Conservation (phyloP, 495 filamentous ascomycete genomes). For the Penicillium herquei region DNA sequence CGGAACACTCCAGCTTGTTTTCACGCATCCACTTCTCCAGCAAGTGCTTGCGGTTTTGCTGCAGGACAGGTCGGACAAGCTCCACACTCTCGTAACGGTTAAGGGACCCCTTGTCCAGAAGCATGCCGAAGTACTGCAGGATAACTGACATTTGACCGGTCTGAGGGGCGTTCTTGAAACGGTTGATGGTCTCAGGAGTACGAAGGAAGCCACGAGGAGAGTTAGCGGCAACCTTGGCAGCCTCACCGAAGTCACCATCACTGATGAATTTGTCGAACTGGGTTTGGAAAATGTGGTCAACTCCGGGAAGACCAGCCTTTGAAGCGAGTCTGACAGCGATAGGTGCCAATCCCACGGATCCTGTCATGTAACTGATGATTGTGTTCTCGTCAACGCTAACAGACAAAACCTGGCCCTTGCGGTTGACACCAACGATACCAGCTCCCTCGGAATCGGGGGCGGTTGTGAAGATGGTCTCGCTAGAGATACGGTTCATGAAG, state of each 20-base stretch:
- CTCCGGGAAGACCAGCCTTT: slow-evolving; percentile 86
- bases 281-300: slow-evolving; percentile 89
- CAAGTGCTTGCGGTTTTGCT: slow-evolving; percentile 90
- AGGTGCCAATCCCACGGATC: slow-evolving; percentile 87
- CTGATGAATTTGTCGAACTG: slow-evolving; percentile 85
- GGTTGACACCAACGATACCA: slow-evolving; percentile 92
- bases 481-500: slow-evolving; percentile 99
- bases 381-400: slow-evolving; percentile 89
- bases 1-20: slow-evolving; percentile 91
- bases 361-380: slow-evolving; percentile 88
- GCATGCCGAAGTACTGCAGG: slow-evolving; percentile 95
- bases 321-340: slow-evolving; percentile 96
- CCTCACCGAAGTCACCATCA: slow-evolving; percentile 75
- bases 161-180: slow-evolving; percentile 81
- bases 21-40: slow-evolving; percentile 97
- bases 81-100: slow-evolving; percentile 94
- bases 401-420: slow-evolving; percentile 93
- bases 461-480: slow-evolving; percentile 97
- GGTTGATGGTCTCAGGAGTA: slow-evolving; percentile 88
- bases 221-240: slow-evolving; percentile 93
- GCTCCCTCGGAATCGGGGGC: slow-evolving; percentile 77
- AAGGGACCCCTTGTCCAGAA: slow-evolving; percentile 89
- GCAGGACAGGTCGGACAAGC: slow-evolving; percentile 85
- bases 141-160: slow-evolving; percentile 82
- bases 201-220: slow-evolving; percentile 94